Evolutionary conservation across 1,284 basidiomycete species (phyloP).

Genomic region (Ceratobasidium sp.): DNA sequence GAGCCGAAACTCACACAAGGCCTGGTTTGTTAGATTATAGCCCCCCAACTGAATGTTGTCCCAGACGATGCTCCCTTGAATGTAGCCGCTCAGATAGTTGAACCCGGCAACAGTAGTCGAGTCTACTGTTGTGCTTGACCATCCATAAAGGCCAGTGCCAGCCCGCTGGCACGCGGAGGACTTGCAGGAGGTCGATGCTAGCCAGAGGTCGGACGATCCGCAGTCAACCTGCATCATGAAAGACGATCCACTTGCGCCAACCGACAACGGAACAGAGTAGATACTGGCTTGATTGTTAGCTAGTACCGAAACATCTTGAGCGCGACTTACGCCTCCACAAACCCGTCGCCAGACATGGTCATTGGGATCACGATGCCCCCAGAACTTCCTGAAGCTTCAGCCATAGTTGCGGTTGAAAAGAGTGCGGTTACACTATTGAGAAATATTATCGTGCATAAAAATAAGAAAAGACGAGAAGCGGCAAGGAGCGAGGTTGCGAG

Average conservation of each 20-base stretch:
- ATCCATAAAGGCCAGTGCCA: slow-evolving; percentile 24
- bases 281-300: slow-evolving; percentile 19
- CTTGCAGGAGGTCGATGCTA: slow-evolving; percentile 28
- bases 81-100: slow-evolving; percentile 24
- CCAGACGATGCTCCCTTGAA: slow-evolving; percentile 31
- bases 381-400: slow-evolving; percentile 32
- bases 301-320: too few relatives aligned
- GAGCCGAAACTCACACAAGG: slow-evolving; percentile 20
- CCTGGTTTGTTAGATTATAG: slow-evolving; percentile 28
- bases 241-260: slow-evolving; percentile 12
- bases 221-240: slow-evolving; percentile 39
- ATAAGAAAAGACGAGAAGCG: background rate
- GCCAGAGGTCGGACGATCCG: slow-evolving; percentile 35
- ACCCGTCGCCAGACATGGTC: slow-evolving; percentile 42
- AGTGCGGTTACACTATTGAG: background rate
- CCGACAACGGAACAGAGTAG: slow-evolving; percentile 12
- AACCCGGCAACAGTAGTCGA: slow-evolving; percentile 5
- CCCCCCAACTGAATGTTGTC: slow-evolving; percentile 25
- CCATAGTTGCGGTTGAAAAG: slow-evolving; percentile 1
- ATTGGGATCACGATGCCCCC: slow-evolving; percentile 37
- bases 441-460: slow-evolving; percentile 4
- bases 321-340: slow-evolving; percentile 21
- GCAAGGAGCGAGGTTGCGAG: slow-evolving; percentile 9
- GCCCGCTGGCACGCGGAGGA: slow-evolving; percentile 28
- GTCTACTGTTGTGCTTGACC: slow-evolving; percentile 31